Percentiles rank a stretch among this genome's conserved stretches.
These are phyloP conservation scores for Plasmodium berghei DNA, from an alignment of 169 alveolate species.

Conservation along the genomic window DNA sequence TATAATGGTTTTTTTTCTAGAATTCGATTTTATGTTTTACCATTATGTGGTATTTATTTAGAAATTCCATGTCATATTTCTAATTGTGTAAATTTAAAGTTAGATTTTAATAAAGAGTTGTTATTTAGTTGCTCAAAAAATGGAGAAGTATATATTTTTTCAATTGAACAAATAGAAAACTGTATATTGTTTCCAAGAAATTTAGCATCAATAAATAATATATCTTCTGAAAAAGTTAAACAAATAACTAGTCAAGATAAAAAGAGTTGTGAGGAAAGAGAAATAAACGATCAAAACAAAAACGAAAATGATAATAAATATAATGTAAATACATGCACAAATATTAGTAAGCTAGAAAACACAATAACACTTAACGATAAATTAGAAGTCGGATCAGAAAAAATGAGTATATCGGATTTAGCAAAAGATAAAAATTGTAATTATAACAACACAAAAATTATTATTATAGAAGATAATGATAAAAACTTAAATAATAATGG, in stretches of 20 bases:
- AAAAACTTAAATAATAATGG: not conserved
- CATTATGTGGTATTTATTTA: conserved; percentile 57
- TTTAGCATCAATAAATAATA: not conserved
- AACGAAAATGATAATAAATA: not conserved
- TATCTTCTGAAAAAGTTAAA: not conserved
- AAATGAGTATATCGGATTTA: conserved; percentile 21
- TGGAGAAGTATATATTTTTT: conserved; percentile 65
- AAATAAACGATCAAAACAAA: not conserved
- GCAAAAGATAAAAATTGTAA: not conserved
- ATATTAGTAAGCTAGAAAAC: not conserved
- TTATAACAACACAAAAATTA: not conserved
- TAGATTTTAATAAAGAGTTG: conserved; percentile 35
- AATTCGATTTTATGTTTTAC: conserved; percentile 56
- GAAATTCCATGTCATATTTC: conserved; percentile 74
- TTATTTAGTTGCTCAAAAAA: conserved; percentile 69
- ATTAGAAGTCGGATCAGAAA: not conserved
- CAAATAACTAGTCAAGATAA: not conserved
- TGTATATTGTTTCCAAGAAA: not conserved
- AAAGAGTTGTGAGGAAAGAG: not conserved
- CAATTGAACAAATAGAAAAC: conserved; percentile 43
- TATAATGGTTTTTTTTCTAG: conserved; percentile 67
- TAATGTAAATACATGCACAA: not conserved
- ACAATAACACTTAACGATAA: not conserved
- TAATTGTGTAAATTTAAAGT: conserved; percentile 58
- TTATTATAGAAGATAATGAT: not conserved